phyloP scores from a whole-genome alignment of 1,284 basidiomycete genomes.

The Rhizoctonia solani region DNA sequence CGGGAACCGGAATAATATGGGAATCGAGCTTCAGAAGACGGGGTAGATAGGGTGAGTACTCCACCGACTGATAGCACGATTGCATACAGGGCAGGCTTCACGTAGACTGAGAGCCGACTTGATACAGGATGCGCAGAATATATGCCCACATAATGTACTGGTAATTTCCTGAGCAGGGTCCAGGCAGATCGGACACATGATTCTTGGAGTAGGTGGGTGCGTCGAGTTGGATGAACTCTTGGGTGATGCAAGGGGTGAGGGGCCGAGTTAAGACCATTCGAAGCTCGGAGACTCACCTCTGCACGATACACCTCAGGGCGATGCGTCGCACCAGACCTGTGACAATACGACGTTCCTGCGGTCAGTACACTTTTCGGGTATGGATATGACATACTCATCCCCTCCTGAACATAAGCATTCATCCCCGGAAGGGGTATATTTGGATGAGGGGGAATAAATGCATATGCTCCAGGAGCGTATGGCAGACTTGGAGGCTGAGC shows the following conservation, averaged over 20 bases:
- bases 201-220: background rate
- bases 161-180: background rate
- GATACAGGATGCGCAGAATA: constrained; percentile 25
- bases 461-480: background rate
- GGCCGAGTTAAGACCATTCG: background rate
- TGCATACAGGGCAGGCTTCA: constrained; percentile 18
- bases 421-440: background rate
- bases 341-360: background rate
- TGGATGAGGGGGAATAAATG: background rate
- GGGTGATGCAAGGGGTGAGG: background rate
- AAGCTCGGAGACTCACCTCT: background rate
- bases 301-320: background rate
- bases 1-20: constrained; percentile 6
- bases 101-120: background rate
- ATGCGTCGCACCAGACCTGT: background rate
- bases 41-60: constrained; percentile 27
- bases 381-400: background rate
- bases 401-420: background rate
- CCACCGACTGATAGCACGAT: constrained; percentile 1
- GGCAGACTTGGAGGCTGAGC: background rate
- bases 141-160: constrained; percentile 24
- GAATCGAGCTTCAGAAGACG: background rate
- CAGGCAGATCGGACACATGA: constrained; percentile 26
- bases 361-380: background rate
- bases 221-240: background rate